Evolutionary conservation across 1,139 yeast species (phyloP).

Genomic region (Sugiyamaella japonica): DNA sequence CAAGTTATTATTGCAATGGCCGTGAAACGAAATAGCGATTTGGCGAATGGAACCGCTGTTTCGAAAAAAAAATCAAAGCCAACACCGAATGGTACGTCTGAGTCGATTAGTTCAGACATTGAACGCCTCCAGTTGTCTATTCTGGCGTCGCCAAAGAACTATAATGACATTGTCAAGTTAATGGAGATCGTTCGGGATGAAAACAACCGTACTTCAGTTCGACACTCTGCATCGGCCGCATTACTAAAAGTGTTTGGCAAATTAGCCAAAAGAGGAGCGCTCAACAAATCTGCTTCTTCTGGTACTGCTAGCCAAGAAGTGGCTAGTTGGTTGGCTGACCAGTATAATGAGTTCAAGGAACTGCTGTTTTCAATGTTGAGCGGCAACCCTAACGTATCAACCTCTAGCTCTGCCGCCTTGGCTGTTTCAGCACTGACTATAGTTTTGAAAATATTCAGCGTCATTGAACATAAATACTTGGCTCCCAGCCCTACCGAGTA

Average conservation of each 20-base stretch:
- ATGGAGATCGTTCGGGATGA: constrained; percentile 44
- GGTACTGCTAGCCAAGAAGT: constrained; percentile 38
- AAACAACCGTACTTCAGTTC: constrained; percentile 31
- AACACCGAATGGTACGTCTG: not conserved
- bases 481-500: constrained; percentile 51
- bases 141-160: constrained; percentile 46
- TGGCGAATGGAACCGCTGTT: not conserved
- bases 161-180: constrained; percentile 54
- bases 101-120: constrained; percentile 33
- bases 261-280: constrained; percentile 51
- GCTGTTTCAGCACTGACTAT: constrained; percentile 58
- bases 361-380: constrained; percentile 43
- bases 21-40: constrained; percentile 6
- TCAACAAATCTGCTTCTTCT: constrained; percentile 40
- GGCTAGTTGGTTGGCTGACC: constrained; percentile 57
- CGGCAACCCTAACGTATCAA: constrained; percentile 29
- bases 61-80: constrained; percentile 1
- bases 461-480: constrained; percentile 57
- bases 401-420: constrained; percentile 51
- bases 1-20: not conserved
- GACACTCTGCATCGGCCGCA: constrained; percentile 46
- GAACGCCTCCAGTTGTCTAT: constrained; percentile 43
- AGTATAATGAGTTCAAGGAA: constrained; percentile 58
- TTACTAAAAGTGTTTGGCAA: constrained; percentile 59
- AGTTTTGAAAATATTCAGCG: constrained; percentile 58